Evolutionary conservation across 768 basidiomycete genomes (phyloP).

Genomic region (Saitozyma podzolica): DNA sequence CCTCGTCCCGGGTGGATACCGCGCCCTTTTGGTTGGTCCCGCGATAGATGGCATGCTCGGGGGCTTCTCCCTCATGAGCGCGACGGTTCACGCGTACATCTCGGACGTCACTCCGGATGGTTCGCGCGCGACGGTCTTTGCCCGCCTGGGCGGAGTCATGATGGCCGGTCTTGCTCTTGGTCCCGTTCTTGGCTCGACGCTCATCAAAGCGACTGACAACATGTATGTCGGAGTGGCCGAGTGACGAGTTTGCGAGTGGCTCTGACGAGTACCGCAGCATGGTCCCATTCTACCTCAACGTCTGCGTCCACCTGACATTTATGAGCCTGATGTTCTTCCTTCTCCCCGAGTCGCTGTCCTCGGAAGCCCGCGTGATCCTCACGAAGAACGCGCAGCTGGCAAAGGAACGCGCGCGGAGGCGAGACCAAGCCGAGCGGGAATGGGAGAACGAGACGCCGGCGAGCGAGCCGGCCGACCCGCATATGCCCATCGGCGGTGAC

Average conservation of each 20-base stretch:
- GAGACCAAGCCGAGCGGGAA: slow-evolving; percentile 42
- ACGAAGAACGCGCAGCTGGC: slow-evolving; percentile 33
- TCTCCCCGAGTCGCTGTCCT: slow-evolving; percentile 64
- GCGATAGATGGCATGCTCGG: slow-evolving; percentile 77
- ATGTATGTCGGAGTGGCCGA: slow-evolving; percentile 31
- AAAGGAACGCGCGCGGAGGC: slow-evolving; percentile 18
- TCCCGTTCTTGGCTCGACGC: slow-evolving; percentile 67
- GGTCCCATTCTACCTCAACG: slow-evolving; percentile 72
- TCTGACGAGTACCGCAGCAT: slow-evolving; percentile 25
- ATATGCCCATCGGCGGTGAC: slow-evolving; percentile 10
- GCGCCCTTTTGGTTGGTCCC: slow-evolving; percentile 73
- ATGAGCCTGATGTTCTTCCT: slow-evolving; percentile 65
- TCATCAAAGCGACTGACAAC: slow-evolving; percentile 61
- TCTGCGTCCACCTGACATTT: slow-evolving; percentile 59
- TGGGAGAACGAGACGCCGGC: slow-evolving; percentile 45
- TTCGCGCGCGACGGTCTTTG: slow-evolving; percentile 52
- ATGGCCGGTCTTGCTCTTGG: slow-evolving; percentile 77
- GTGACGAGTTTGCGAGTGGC: not conserved
- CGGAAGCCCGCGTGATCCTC: slow-evolving; percentile 54
- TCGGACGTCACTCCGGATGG: slow-evolving; percentile 51
- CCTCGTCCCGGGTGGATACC: slow-evolving; percentile 62
- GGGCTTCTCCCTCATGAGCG: slow-evolving; percentile 68
- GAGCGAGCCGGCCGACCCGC: slow-evolving; percentile 8
- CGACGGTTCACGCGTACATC: slow-evolving; percentile 62
- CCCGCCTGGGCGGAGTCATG: slow-evolving; percentile 71